These are phyloP conservation scores for Prosopis cineraria DNA, from an alignment of 306 rosid species.

Conservation along the genomic window DNA sequence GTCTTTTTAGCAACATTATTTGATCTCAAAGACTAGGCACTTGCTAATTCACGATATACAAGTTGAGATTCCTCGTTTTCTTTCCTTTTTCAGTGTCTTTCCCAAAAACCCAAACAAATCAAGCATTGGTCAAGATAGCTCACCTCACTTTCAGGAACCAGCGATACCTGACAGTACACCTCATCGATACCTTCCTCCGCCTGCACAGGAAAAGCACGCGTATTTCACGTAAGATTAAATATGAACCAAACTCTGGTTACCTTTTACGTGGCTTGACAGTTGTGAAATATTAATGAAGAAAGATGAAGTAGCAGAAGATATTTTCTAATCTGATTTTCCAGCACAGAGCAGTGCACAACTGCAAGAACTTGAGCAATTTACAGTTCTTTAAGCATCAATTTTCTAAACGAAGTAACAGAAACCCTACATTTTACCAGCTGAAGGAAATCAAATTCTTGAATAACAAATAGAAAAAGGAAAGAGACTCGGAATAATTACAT, in stretches of 20 bases:
- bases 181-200: constrained; percentile 96
- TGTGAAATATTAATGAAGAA: background rate
- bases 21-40: constrained; percentile 6
- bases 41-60: background rate
- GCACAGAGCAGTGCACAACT: constrained; percentile 12
- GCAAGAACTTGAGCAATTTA: background rate
- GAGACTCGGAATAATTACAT: constrained; percentile 47
- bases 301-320: background rate
- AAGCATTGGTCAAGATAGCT: constrained; percentile 29
- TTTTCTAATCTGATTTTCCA: background rate
- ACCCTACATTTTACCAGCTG: constrained; percentile 28
- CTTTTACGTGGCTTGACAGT: constrained; percentile 9
- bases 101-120: constrained; percentile 34
- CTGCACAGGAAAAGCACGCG: constrained; percentile 48
- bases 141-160: constrained; percentile 94
- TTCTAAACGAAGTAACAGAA: constrained; percentile 29
- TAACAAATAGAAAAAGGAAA: background rate
- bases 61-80: constrained; percentile 3
- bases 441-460: constrained; percentile 23
- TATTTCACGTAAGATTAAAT: constrained; percentile 27
- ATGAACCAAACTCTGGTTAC: background rate
- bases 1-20: constrained; percentile 7
- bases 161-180: constrained; percentile 80
- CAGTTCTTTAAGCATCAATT: background rate
- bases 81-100: constrained; percentile 26